phyloP scores from a whole-genome alignment of 768 basidiomycete genomes.

The Tulasnella sp. region DNA sequence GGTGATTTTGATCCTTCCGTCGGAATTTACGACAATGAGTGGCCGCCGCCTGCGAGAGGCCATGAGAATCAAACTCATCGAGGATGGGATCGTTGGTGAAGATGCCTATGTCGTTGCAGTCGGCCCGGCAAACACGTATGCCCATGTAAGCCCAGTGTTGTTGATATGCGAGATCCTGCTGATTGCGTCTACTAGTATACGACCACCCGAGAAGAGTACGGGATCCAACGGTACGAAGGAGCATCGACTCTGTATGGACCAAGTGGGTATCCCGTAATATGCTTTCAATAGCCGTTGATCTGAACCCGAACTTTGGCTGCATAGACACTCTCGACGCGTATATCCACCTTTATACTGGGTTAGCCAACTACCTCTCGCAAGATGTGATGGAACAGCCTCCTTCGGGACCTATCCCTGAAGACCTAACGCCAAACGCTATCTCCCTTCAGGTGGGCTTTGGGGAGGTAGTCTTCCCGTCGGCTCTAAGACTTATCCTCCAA shows the following conservation, averaged over 20 bases:
- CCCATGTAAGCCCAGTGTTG: slow-evolving; percentile 44
- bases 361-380: slow-evolving; percentile 61
- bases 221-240: slow-evolving; percentile 74
- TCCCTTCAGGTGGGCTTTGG: slow-evolving; percentile 53
- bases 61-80: slow-evolving; percentile 60
- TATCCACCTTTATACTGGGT: slow-evolving; percentile 66
- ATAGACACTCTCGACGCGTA: slow-evolving; percentile 75
- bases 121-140: slow-evolving; percentile 79
- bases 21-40: slow-evolving; percentile 80
- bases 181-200: neutral
- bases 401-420: slow-evolving; percentile 62
- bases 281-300: neutral
- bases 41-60: slow-evolving; percentile 71
- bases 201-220: slow-evolving; percentile 68
- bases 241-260: slow-evolving; percentile 75
- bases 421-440: slow-evolving; percentile 62
- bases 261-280: slow-evolving; percentile 46
- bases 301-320: slow-evolving; percentile 21
- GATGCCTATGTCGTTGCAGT: slow-evolving; percentile 73
- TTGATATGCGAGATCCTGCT: slow-evolving; percentile 35
- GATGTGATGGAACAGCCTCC: slow-evolving; percentile 47
- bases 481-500: neutral
- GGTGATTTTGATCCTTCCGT: slow-evolving; percentile 70
- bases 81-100: slow-evolving; percentile 57
- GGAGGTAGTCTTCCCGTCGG: neutral